These are phyloP conservation scores for Danielozyma ontarioensis DNA, from an alignment of 805 yeast species.

Conservation along the genomic window DNA sequence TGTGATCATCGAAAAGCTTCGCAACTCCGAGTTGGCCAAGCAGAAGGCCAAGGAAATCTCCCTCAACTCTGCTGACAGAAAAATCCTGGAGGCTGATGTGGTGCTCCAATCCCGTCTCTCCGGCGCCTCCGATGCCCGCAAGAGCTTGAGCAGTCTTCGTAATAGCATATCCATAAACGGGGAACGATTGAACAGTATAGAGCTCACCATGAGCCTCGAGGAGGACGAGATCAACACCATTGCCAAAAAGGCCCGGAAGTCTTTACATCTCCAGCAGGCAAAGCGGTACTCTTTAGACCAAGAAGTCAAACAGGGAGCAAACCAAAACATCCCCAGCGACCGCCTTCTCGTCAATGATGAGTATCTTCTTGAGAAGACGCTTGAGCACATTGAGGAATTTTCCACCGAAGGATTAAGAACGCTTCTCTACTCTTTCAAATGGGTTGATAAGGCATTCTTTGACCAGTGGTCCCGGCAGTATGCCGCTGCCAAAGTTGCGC, in stretches of 20 bases:
- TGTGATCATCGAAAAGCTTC: slow-evolving; percentile 71
- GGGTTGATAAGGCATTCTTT: slow-evolving; percentile 59
- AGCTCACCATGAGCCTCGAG: slow-evolving; percentile 41
- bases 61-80: slow-evolving; percentile 54
- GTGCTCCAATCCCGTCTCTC: slow-evolving; percentile 55
- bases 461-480: slow-evolving; percentile 63
- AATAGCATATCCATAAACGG: slow-evolving; percentile 2
- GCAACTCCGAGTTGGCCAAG: slow-evolving; percentile 52
- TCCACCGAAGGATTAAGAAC: slow-evolving; percentile 95
- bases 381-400: slow-evolving; percentile 89
- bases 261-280: slow-evolving; percentile 55
- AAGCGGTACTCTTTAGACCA: slow-evolving; percentile 44
- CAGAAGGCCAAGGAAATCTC: slow-evolving; percentile 63
- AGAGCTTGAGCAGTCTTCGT: neutral
- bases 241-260: slow-evolving; percentile 47
- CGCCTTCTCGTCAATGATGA: slow-evolving; percentile 63
- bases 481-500: slow-evolving; percentile 70
- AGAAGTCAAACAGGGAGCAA: neutral
- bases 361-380: slow-evolving; percentile 72
- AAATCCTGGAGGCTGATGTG: slow-evolving; percentile 70
- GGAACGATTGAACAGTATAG: slow-evolving; percentile 39
- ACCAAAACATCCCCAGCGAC: slow-evolving; percentile 43
- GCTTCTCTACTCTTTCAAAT: slow-evolving; percentile 71
- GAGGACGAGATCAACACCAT: slow-evolving; percentile 52
- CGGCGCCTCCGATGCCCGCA: slow-evolving; percentile 3